Percentiles rank a stretch among this genome's conserved stretches.
phyloP scores from a whole-genome alignment of 176 grass and related monocot genomes.

The Oryza meridionalis region DNA sequence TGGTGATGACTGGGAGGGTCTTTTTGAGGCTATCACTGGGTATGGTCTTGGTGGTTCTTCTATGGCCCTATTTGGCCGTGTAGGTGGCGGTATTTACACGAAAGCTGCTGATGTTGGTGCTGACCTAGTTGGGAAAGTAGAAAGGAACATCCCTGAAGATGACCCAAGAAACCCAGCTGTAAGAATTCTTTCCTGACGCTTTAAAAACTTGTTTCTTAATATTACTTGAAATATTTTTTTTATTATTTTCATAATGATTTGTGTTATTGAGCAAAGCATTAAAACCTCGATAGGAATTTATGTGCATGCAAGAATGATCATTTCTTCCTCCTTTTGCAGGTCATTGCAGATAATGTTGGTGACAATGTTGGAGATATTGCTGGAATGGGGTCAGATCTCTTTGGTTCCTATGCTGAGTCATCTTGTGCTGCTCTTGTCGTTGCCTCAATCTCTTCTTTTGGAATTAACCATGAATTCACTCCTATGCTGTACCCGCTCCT shows the following conservation, averaged over 20 bases:
- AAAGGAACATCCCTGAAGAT: constrained; percentile 95
- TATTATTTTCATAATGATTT: background rate
- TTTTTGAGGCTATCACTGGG: constrained; percentile 91
- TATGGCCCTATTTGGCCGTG: constrained; percentile 95
- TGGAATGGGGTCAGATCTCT: constrained; percentile 96
- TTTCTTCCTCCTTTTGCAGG: constrained; percentile 53
- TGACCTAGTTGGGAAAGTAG: constrained; percentile 91
- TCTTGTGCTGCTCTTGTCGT: constrained; percentile 91
- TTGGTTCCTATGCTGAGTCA: constrained; percentile 93
- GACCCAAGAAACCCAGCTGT: constrained; percentile 95
- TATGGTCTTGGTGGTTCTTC: constrained; percentile 95
- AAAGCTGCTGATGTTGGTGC: constrained; percentile 98
- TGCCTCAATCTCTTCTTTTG: constrained; percentile 95
- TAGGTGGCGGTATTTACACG: constrained; percentile 92
- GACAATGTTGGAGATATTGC: constrained; percentile 97
- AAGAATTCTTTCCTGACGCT: constrained; percentile 39
- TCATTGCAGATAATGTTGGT: constrained; percentile 97
- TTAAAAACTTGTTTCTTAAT: constrained; percentile 1
- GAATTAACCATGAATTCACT: constrained; percentile 83
- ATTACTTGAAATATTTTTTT: background rate
- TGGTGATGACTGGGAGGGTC: constrained; percentile 95
- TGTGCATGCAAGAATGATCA: constrained; percentile 17
- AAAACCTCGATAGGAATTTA: background rate
- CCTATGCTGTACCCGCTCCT: constrained; percentile 87
- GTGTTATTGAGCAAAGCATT: background rate